Base-by-base conservation (phyloP, 257 asterid genomes). In the Lycium barbarum region DNA sequence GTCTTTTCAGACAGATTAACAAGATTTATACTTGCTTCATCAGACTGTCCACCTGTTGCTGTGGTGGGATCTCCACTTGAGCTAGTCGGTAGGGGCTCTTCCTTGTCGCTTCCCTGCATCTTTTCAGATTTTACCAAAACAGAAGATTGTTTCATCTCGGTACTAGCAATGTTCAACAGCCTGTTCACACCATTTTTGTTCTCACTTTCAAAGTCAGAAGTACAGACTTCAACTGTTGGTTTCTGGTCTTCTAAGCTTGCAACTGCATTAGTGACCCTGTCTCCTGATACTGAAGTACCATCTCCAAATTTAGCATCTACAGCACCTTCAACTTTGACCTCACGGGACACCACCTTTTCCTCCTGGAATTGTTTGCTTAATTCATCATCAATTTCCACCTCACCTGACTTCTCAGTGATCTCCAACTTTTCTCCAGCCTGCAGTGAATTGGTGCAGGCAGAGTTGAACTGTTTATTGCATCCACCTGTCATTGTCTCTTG, bases 391-490 rank as follows among this genome's bases (percentile, higher is more conserved):
- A 62, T 86, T 51, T 76, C 81, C 85, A 63, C 81, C 73, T 91
- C 92, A 76, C 83, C 88, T 10, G 86, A 71, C 70, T 67, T 91
- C 83, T 82, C 91, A 88, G 82, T 70, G 55, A 4, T 83, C 88
- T 83, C 92, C 62, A 65, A 68, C 5, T 49, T 55, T 61, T 86
- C 89, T 82, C 84, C 86, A 55, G 74, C 84, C 73, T 80, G 84
- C 84, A 86, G 86, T 45, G 86, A 76, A 83, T 85, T 89, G 7
- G 57, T 49, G 45, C 85, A 80, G 57, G 87, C 58, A 54, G 89
- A 61, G 73, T 76, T 86, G 33, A 65, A 63, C 13, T 61, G 85
- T 26, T 80, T 90, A 73, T 65, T 66, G 71, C 62, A 45, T 82
- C 84, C 91, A 63, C 87, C 86, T 72, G 61, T 83, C 6, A 71